Evolutionary conservation across 108 stramenopile species (phyloP), one percentile per base, ranked within the genome.

Genomic region (Skeletonema tropicum): DNA sequence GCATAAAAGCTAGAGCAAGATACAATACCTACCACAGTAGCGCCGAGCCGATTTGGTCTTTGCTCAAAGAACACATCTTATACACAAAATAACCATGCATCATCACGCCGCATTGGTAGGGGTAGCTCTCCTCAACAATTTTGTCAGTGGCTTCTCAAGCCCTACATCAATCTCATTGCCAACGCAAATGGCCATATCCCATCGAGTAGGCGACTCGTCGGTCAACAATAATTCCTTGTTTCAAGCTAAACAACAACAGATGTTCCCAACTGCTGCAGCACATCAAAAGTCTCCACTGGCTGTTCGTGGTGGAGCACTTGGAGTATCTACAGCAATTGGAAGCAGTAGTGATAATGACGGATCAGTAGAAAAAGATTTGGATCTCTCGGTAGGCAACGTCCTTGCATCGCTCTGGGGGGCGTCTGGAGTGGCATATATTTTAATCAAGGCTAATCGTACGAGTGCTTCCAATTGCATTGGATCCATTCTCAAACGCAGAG

Each of bases 381-480:
- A 79, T 67, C 71, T 79, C 2, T 61, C 77, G 17, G n/a, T 57
- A 1, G 71, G 60, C 17, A 79, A 79, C 12, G 66, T 86, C 4
- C 9, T 81, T 64, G 66, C 85, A 4, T 88, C 92, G 0, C 21
- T 93, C 0, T 98, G 97, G 97, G 98, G 95, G 67, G 85, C 89
- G 23, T 65, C 83, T 57, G 96, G 95, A 13, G 95, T 98, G 23
- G 73, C 94, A 6, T 89, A 88, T 62, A 94, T 97, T 61, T 83
- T 98, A 23, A 70, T 76, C 66, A 97, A 96, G 77, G 95, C 94
- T n/a, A 9, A 87, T 98, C 33, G 83, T 75, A 60, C 83, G 96
- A 25, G 93, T 97, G 42, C 12, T 94, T 49, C 98, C 98, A 3
- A 92, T 98, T 67, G 98, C 98, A 11, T 31, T 97, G 69, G 93